Base-by-base conservation (phyloP, 1,139 yeast species). In the Kodamaea alishanica region DNA sequence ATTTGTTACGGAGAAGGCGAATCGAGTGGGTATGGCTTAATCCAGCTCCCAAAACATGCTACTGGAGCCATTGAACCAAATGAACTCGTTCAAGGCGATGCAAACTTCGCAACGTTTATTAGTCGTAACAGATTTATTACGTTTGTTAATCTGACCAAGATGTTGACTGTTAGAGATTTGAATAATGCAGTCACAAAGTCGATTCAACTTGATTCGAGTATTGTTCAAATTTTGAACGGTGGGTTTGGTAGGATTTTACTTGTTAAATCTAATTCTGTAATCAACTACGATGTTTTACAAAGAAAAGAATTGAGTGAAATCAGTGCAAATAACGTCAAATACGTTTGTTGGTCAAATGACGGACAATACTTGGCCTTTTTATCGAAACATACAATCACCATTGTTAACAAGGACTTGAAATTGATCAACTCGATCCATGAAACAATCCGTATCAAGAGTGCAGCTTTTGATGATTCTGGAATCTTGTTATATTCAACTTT, bases 391-490 rank as follows among this genome's bases (percentile, higher is more conserved):
- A 85, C 95, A 24, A 86, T 94, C 51, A 85, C 96, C 7, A 81
- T 92, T 54, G 95, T 88, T 26, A 84, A 80, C 54, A 84, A 79
- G 60, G 82, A 81, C 49, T 75, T 92, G 54, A 89, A 88, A 58
- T 68, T 82, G 47, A 73, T 89, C 32, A 83, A 92, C 38, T 82
- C 95, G 5, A 76, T 90, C 78, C 97, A 90, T 60, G 99, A 94
- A 67, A 92, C 98, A 5, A 92, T 94, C 51, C 77, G 98, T 63
- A 88, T 94, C 56, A 94, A 94, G 71, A 84, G 95, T 67, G 97
- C 97, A 35, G 89, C 96, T 8, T 94, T 97, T 97, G 98, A 92
- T 61, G 97, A 89, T 53, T 73, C 87, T 34, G 94, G 94, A 34
- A 95, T 94, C 29, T 75, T 94, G 60, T 75, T 94, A 51, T 94